phyloP scores from a whole-genome alignment of 148 eudicot species.

The Pouteria glomerata region DNA sequence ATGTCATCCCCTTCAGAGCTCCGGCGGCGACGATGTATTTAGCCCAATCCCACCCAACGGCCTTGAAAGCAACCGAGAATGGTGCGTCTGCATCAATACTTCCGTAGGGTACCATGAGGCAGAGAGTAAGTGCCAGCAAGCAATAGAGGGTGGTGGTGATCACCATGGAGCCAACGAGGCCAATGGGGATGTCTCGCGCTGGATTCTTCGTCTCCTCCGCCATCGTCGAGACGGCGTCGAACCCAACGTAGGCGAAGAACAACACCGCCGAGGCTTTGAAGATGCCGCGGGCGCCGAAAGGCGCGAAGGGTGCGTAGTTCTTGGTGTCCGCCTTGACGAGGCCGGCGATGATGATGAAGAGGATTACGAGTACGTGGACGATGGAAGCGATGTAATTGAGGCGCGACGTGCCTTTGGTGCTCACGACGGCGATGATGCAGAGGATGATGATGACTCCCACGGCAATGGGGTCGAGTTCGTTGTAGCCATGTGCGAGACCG shows the following conservation, averaged over 20 bases:
- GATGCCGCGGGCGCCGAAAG: conserved; percentile 26
- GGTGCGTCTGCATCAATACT: conserved; percentile 39
- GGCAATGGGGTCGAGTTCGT: conserved; percentile 47
- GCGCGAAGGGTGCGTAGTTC: conserved; percentile 24
- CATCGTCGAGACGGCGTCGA: conserved; percentile 64
- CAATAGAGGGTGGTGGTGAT: conserved; percentile 44
- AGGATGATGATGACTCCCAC: conserved; percentile 24
- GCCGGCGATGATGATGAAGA: conserved; percentile 41
- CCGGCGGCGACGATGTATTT: conserved; percentile 55
- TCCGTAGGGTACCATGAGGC: conserved; percentile 44
- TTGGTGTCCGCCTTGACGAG: conserved; percentile 24
- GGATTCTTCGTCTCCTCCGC: conserved; percentile 71
- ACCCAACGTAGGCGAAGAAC: conserved; percentile 47
- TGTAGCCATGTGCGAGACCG: conserved; percentile 25
- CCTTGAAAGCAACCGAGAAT: conserved; percentile 48
- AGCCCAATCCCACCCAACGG: conserved; percentile 56
- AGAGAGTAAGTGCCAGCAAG: conserved; percentile 43
- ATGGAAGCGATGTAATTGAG: conserved; percentile 38
- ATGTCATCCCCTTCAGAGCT: conserved; percentile 62
- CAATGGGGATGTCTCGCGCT: conserved; percentile 54
- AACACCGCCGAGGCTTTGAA: conserved; percentile 37
- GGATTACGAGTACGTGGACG: conserved; percentile 28
- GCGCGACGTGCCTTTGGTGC: conserved; percentile 41
- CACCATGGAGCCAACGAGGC: conserved; percentile 56
- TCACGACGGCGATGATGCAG: conserved; percentile 31